phyloP scores from a whole-genome alignment of 805 yeast genomes.

The Ogataea methanolica region DNA sequence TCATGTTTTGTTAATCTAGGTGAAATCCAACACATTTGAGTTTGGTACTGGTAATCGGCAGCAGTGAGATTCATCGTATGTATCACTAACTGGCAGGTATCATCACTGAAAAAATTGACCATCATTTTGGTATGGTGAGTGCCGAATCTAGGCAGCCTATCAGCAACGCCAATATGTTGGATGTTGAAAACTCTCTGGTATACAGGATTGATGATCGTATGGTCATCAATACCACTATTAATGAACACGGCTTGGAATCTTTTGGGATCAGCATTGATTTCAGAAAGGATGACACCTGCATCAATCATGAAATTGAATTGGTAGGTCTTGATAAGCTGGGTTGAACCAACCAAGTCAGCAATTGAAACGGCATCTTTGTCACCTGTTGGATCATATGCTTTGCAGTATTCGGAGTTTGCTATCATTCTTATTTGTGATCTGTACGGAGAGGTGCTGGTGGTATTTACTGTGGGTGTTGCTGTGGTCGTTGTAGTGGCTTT shows the following conservation, averaged over 20 bases:
- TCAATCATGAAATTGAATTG: conserved; percentile 33
- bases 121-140: conserved; percentile 69
- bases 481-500: neutral
- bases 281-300: conserved; percentile 20
- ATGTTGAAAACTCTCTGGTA: conserved; percentile 17
- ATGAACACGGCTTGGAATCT: conserved; percentile 24
- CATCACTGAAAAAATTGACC: conserved; percentile 48
- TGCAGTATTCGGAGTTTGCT: conserved; percentile 20
- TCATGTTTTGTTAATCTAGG: conserved; percentile 19
- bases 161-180: conserved; percentile 26
- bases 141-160: conserved; percentile 29
- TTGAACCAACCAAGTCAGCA: conserved; percentile 23
- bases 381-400: conserved; percentile 13
- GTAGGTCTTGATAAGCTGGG: conserved; percentile 20
- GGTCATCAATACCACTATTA: conserved; percentile 27
- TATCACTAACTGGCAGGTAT: conserved; percentile 45
- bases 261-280: conserved; percentile 17
- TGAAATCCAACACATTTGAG: conserved; percentile 65
- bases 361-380: conserved; percentile 26
- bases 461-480: neutral
- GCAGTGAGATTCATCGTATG: conserved; percentile 57
- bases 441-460: neutral
- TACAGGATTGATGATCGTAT: conserved; percentile 33
- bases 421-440: conserved; percentile 26
- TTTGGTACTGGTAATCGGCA: conserved; percentile 51